Percentiles rank a stretch among this genome's conserved stretches.
phyloP scores from a whole-genome alignment of 1,139 yeast species.

The Scheffersomyces insectosa region DNA sequence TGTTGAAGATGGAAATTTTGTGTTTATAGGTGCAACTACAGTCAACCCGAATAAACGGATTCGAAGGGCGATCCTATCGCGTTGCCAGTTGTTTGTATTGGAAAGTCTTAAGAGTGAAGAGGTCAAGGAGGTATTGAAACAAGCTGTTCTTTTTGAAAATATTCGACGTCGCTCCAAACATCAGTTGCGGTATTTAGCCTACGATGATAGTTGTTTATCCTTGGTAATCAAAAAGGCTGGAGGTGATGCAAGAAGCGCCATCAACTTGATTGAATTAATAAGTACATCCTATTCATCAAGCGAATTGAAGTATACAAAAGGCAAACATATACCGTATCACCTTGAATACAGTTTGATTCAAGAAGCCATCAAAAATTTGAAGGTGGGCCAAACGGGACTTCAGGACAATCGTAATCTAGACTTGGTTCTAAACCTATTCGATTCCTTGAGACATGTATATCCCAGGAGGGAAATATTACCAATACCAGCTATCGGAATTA shows the following conservation, averaged over 20 bases:
- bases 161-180: conserved; percentile 19
- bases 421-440: conserved; percentile 10
- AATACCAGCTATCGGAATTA: no score
- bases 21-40: conserved; percentile 50
- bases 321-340: no score
- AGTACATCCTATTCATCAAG: conserved; percentile 15
- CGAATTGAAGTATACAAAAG: no score
- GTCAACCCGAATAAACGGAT: conserved; percentile 31
- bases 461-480: neutral
- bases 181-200: conserved; percentile 11
- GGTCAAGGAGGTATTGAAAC: conserved; percentile 19
- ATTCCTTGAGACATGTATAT: conserved; percentile 5
- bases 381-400: conserved; percentile 12
- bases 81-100: conserved; percentile 42
- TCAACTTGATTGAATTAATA: conserved; percentile 32
- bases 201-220: conserved; percentile 13
- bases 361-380: conserved; percentile 9
- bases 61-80: conserved; percentile 38
- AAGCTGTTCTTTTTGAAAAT: conserved; percentile 33
- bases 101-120: conserved; percentile 19
- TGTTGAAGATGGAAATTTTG: conserved; percentile 41
- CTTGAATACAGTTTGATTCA: neutral
- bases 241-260: conserved; percentile 39
- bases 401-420: conserved; percentile 10
- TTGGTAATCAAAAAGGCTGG: conserved; percentile 17